These are phyloP conservation scores for Solanum hybrid DNA, from an alignment of 305 asterid genomes.

Conservation along the genomic window DNA sequence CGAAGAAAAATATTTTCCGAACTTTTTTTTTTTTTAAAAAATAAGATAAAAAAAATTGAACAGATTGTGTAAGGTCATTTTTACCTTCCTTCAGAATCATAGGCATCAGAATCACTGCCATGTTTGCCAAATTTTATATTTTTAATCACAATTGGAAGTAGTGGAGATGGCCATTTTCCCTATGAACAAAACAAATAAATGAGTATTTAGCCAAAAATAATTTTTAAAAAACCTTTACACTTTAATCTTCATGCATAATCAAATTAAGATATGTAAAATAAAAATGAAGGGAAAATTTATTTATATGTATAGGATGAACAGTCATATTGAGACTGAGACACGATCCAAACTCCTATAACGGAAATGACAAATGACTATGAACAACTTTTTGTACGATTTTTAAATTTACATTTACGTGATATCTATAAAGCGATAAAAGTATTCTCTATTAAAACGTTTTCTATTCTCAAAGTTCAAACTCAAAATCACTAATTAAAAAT, in stretches of 20 bases:
- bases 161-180: constrained; percentile 16
- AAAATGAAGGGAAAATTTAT: not conserved
- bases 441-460: fast-evolving
- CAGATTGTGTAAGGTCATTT: not conserved
- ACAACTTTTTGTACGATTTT: too few species aligned
- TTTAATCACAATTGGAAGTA: constrained; percentile 22
- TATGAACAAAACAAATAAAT: not conserved
- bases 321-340: not conserved
- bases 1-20: fast-evolving
- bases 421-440: fast-evolving
- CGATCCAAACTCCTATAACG: not conserved
- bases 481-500: not conserved
- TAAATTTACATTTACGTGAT: not conserved
- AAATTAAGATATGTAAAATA: not conserved
- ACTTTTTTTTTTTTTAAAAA: not conserved
- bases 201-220: not conserved
- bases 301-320: not conserved
- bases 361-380: too few species aligned
- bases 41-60: not conserved
- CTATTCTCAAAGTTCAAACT: not conserved
- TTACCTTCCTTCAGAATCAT: constrained; percentile 31
- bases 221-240: not conserved
- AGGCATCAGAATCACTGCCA: constrained; percentile 28
- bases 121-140: constrained; percentile 25
- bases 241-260: not conserved